Evolutionary conservation across 441 rosid species (phyloP), one percentile per base, ranked within the genome.

Genomic region (Iberis amara): DNA sequence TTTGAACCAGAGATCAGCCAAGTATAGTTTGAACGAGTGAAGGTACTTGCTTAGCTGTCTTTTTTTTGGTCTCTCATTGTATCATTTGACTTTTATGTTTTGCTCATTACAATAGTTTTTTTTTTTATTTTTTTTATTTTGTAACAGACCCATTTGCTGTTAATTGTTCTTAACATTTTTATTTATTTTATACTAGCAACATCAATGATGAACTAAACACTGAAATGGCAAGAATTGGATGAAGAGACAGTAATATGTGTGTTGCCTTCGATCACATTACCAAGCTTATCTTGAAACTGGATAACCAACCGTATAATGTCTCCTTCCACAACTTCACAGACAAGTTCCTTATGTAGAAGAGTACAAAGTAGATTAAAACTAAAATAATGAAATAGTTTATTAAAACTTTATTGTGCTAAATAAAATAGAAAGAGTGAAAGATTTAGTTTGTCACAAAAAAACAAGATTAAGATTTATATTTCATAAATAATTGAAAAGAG

Each of bases 291-390:
- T 42, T 63, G 81, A 68, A 75, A 83, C 73, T 86, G 92, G 18
- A 90, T 72, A 42, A 65, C 67, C 59, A 85, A 36, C 76, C 73
- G 80, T 2, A 96, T 86, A 30, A 90, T 71, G 66, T 90, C 97
- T 67, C 96, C 92, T 79, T 90, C 97, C 64, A 77, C 78, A 45
- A 86, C 88, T 72, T 90, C 98, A 61, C 87, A 79, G 32, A 90
- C 95, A 28, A 90, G 83, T 62, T 85, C 89, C 47, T 71, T 77
- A 0, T n/a, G n/a, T n/a, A n/a, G n/a, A n/a, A n/a, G n/a, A n/a
- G n/a, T n/a, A n/a, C n/a, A n/a, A n/a, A n/a, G n/a, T n/a, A n/a
- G n/a, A n/a, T n/a, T n/a, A n/a, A n/a, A n/a, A n/a, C n/a, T n/a
- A n/a, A n/a, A n/a, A n/a, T n/a, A n/a, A n/a, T n/a, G n/a, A n/a